Evolutionary conservation across 306 rosid species (phyloP).

Genomic region (Glycyrrhiza uralensis): DNA sequence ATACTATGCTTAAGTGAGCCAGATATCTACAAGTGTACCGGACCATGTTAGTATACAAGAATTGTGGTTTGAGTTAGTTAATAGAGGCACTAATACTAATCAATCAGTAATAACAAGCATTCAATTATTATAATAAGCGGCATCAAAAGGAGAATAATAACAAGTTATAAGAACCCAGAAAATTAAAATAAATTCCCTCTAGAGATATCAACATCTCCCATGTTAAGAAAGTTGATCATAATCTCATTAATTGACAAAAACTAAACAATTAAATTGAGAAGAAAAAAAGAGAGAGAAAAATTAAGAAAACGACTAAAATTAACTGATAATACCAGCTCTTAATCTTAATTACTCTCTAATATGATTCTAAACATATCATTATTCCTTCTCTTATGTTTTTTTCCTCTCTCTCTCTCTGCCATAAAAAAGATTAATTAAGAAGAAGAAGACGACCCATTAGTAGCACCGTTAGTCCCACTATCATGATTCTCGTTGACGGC

Average conservation of each 20-base stretch:
- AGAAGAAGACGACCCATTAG: conserved; percentile 93
- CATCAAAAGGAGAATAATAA: neutral
- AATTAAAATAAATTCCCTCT: conserved; percentile 8
- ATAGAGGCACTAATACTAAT: neutral
- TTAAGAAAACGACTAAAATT: conserved; percentile 30
- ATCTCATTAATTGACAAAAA: conserved; percentile 63
- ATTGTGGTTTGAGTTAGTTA: neutral
- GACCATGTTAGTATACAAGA: no score
- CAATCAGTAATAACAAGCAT: neutral
- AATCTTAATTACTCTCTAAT: conserved; percentile 47
- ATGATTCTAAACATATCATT: conserved; percentile 43
- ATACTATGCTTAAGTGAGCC: no score
- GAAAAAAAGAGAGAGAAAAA: neutral
- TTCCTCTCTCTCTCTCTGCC: neutral
- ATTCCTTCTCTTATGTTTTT: conserved; percentile 26
- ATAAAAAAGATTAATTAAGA: conserved; percentile 55
- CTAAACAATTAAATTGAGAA: conserved; percentile 40
- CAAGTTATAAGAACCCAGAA: conserved; percentile 2
- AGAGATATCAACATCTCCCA: conserved; percentile 27
- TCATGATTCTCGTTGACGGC: conserved; percentile 10
- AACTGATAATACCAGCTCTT: conserved; percentile 35
- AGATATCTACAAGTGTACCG: no score
- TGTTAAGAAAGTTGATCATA: conserved; percentile 39
- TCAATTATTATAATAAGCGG: neutral
- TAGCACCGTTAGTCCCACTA: conserved; percentile 41